Percentiles rank a stretch among this genome's conserved stretches.
phyloP scores from a whole-genome alignment of 1,284 basidiomycete genomes.

The Stygiomarasmius scandens region DNA sequence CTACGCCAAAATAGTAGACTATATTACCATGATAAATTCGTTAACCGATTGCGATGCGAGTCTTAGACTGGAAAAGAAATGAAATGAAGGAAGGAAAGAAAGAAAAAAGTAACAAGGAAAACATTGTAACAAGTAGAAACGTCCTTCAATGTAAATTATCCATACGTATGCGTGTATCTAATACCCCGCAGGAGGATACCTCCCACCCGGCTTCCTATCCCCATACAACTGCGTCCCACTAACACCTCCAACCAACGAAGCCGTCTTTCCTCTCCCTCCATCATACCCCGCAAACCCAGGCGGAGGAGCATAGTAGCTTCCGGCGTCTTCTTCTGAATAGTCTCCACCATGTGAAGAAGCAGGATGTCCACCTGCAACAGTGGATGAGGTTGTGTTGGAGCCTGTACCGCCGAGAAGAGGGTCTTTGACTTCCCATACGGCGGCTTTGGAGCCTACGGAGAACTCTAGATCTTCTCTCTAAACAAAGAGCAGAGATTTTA shows the following conservation, averaged over 20 bases:
- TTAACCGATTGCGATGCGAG: no score
- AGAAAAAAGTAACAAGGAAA: no score
- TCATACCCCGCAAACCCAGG: conserved; percentile 4
- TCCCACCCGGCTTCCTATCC: conserved; percentile 7
- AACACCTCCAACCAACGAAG: conserved; percentile 17
- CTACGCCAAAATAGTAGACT: no score
- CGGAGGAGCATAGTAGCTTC: conserved; percentile 12
- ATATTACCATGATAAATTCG: no score
- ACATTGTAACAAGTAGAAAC: no score
- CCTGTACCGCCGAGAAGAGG: conserved; percentile 54
- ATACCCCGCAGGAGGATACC: conserved; percentile 17
- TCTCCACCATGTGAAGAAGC: conserved; percentile 11
- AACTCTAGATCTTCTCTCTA: conserved; percentile 96
- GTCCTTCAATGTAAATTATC: no score
- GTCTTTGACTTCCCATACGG: conserved; percentile 98
- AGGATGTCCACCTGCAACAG: conserved; percentile 35
- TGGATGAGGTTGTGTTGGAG: no score
- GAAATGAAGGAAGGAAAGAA: no score
- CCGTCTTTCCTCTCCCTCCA: conserved; percentile 12
- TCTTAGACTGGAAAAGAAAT: no score
- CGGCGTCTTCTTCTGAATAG: conserved; percentile 18
- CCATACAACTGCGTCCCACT: conserved; percentile 16
- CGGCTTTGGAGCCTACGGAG: conserved; percentile 94
- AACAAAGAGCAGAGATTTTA: conserved; percentile 6
- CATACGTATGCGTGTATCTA: no score